Evolutionary conservation across 495 filamentous ascomycete species (phyloP), one percentile per base, ranked within the genome.

Genomic region (Physcia stellaris): DNA sequence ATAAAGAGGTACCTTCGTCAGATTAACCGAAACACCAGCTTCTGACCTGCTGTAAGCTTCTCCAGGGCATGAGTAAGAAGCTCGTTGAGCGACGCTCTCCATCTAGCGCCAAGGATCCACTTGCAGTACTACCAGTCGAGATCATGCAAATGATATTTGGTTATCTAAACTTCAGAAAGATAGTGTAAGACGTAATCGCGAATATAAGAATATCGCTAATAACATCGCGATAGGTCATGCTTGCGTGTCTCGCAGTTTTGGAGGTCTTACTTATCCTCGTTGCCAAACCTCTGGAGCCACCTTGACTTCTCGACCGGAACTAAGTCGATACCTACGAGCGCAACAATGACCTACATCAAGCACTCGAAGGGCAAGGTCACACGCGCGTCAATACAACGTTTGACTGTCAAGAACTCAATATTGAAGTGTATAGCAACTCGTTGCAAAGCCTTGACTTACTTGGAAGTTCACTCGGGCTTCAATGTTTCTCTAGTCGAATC

Each of bases 161-260:
- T n/a, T 42, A 61, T 28, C 47, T 73, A 6, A 52, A 57, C 16
- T 72, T 72, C 45, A 58, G 50, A 28, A 49, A 70, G n/a, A 55
- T 66, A 18, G 66, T 66, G 69, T 73, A 55, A 46, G 64, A 53
- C 18, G 6, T n/a, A 21, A n/a, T n/a, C n/a, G n/a, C n/a, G n/a
- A n/a, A n/a, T n/a, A n/a, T n/a, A n/a, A n/a, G n/a, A n/a, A n/a
- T n/a, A n/a, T n/a, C n/a, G n/a, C 17, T 24, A 3, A 2, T 3
- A 21, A 31, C 38, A 33, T 21, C 18, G 5, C 19, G 21, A 10
- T 34, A 71, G 70, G 10, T 58, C 52, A 23, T 62, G 67, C 26
- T 51, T 69, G 6, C 62, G 68, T 0, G 72, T 79, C 5, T 71
- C 63, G 6, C 69, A 65, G 51, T 39, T 48, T 35, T 79, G 74